Evolutionary conservation across 1,139 yeast species (phyloP).

Genomic region (Suhomyces choctaworum): DNA sequence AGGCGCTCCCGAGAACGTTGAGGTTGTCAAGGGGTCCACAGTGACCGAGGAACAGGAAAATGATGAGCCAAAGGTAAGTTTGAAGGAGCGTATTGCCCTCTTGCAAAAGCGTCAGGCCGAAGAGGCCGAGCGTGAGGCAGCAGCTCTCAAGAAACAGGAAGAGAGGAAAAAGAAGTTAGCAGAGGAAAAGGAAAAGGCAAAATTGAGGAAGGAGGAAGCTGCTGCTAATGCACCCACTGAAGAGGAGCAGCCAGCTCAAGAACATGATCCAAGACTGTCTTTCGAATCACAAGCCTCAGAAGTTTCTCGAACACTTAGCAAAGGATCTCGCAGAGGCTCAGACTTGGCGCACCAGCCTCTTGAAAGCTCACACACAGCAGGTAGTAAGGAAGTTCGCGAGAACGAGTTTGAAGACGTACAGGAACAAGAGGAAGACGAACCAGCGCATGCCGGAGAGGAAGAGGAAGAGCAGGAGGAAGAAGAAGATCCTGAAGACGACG

Average conservation of each 20-base stretch:
- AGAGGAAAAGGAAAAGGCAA: constrained; percentile 30
- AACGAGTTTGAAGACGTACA: constrained; percentile 5
- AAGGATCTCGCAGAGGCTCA: constrained; percentile 5
- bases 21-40: constrained; percentile 26
- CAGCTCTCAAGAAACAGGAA: constrained; percentile 56
- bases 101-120: constrained; percentile 80
- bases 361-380: constrained; percentile 8
- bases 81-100: constrained; percentile 83
- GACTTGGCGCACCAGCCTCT: constrained; percentile 2
- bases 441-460: constrained; percentile 1
- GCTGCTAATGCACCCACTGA: constrained; percentile 5
- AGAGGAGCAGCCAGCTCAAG: constrained; percentile 3
- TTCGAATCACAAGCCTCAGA: constrained; percentile 6
- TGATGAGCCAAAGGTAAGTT: constrained; percentile 70
- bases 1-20: constrained; percentile 24
- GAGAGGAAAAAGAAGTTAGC: constrained; percentile 51
- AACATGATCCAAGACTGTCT: constrained; percentile 2
- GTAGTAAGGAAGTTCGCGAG: constrained; percentile 1
- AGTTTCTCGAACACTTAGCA: constrained; percentile 1
- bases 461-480: constrained; percentile 5
- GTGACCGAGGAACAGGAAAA: constrained; percentile 34
- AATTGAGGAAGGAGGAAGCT: constrained; percentile 8
- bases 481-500: constrained; percentile 46
- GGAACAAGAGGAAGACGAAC: constrained; percentile 2
- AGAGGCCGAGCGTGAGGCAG: constrained; percentile 74